Conservation (phyloP, 371 early-diverging fungal species). For the Mucor indicus region DNA sequence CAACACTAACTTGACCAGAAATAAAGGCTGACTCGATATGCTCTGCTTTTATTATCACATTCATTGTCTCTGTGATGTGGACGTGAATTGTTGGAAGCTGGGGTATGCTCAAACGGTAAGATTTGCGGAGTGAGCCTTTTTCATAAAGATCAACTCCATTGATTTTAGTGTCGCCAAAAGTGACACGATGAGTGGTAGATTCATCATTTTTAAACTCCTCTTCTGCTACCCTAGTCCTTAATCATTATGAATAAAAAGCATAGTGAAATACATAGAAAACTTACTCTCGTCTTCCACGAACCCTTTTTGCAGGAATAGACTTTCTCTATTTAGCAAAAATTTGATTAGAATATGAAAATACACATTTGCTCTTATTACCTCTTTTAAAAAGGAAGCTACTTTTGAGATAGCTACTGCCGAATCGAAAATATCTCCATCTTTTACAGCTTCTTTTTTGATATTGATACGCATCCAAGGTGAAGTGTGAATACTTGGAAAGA, state of each 20-base stretch:
- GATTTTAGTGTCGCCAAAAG: too few species aligned
- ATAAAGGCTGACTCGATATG: constrained; percentile 36
- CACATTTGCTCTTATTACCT: too few species aligned
- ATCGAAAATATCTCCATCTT: constrained; percentile 28
- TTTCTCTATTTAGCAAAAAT: too few species aligned
- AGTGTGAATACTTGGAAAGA: too few species aligned
- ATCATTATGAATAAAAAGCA: constrained; percentile 8
- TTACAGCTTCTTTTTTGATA: constrained; percentile 27
- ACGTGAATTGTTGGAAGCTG: constrained; percentile 31
- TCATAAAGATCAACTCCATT: too few species aligned
- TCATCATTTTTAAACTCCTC: too few species aligned
- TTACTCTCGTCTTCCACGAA: constrained; percentile 23
- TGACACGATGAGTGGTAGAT: too few species aligned
- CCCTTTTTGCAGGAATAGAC: background rate
- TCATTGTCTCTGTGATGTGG: constrained; percentile 45
- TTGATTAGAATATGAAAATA: too few species aligned
- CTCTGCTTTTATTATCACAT: constrained; percentile 39
- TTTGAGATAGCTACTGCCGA: constrained; percentile 18
- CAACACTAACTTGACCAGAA: constrained; percentile 47
- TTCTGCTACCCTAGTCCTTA: constrained; percentile 21
- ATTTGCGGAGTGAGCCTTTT: too few species aligned
- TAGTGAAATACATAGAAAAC: background rate
- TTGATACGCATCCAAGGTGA: constrained; percentile 17
- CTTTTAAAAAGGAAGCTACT: constrained; percentile 16
- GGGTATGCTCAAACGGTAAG: too few species aligned